A percentile compares a stretch with the other conserved stretches of the same genome.
Evolutionary conservation across 257 asterid species (phyloP).

Genomic region (Fraxinus pennsylvanica): DNA sequence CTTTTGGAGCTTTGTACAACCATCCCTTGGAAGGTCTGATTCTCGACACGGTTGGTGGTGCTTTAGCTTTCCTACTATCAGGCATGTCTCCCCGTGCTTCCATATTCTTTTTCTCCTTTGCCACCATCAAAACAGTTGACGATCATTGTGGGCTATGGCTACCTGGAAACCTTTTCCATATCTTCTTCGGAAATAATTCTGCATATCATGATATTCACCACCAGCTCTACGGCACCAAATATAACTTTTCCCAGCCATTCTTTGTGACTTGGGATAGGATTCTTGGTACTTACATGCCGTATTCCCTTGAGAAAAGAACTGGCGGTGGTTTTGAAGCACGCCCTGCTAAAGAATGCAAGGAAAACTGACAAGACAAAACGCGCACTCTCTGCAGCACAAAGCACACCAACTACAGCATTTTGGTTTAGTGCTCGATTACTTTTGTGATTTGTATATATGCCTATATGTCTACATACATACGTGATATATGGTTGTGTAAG

Average conservation of each 20-base stretch:
- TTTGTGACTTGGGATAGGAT: slow-evolving; percentile 88
- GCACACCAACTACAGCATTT: slow-evolving; percentile 39
- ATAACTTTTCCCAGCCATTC: slow-evolving; percentile 89
- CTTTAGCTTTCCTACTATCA: slow-evolving; percentile 72
- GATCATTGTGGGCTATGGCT: slow-evolving; percentile 95
- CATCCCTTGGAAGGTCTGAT: slow-evolving; percentile 91
- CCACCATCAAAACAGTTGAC: slow-evolving; percentile 89
- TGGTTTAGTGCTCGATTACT: slow-evolving; percentile 7
- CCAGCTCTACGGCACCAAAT: slow-evolving; percentile 84
- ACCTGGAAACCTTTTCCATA: slow-evolving; percentile 84
- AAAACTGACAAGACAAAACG: slow-evolving; percentile 34
- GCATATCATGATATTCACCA: slow-evolving; percentile 95
- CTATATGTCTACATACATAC: slow-evolving; percentile 12
- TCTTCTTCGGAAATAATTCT: slow-evolving; percentile 70
- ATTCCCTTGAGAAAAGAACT: slow-evolving; percentile 65
- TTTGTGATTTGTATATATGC: slow-evolving; percentile 46
- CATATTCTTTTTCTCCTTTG: slow-evolving; percentile 89
- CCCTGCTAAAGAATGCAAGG: slow-evolving; percentile 67
- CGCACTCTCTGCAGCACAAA: slow-evolving; percentile 24
- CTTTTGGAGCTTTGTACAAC: slow-evolving; percentile 90
- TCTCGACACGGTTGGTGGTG: slow-evolving; percentile 91
- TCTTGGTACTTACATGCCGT: slow-evolving; percentile 87
- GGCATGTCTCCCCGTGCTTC: slow-evolving; percentile 94
- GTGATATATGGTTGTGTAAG: slow-evolving; percentile 49
- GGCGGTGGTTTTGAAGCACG: slow-evolving; percentile 80